These are phyloP conservation scores for Cladosporium sp. DNA, from an alignment of 2,329 filamentous ascomycete species.

Conservation along the genomic window DNA sequence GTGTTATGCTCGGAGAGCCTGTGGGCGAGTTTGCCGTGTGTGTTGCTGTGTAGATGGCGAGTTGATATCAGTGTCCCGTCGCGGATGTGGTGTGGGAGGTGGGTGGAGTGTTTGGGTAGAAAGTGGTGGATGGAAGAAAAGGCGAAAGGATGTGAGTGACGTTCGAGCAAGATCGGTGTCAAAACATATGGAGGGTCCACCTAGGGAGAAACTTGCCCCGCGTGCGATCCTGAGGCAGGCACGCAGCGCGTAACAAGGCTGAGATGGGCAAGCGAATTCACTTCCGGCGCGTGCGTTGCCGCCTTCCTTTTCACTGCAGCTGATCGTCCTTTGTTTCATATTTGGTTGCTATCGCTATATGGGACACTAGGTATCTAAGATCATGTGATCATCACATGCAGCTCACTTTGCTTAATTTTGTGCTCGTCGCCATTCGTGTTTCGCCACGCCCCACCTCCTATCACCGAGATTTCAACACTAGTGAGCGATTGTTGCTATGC, in stretches of 20 bases:
- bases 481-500: constrained; percentile 19
- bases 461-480: constrained; percentile 18
- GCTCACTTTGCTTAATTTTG: background rate
- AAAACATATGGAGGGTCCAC: background rate
- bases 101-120: background rate
- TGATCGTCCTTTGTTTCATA: background rate
- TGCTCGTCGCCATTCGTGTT: constrained; percentile 10
- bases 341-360: background rate
- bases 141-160: constrained; percentile 10
- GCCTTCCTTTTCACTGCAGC: background rate
- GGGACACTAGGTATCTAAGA: background rate
- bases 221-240: constrained; percentile 1
- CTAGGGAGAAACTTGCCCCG: background rate
- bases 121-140: constrained; percentile 8
- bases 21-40: constrained; percentile 1
- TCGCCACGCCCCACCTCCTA: constrained; percentile 12
- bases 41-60: background rate
- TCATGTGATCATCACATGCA: constrained; percentile 1
- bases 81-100: background rate
- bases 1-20: constrained; percentile 13
- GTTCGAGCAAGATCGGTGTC: constrained; percentile 2
- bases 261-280: background rate
- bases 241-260: background rate
- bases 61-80: background rate
- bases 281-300: background rate